Evolutionary conservation across 495 filamentous ascomycete species (phyloP).

Genomic region (Trichocladium antarcticum): DNA sequence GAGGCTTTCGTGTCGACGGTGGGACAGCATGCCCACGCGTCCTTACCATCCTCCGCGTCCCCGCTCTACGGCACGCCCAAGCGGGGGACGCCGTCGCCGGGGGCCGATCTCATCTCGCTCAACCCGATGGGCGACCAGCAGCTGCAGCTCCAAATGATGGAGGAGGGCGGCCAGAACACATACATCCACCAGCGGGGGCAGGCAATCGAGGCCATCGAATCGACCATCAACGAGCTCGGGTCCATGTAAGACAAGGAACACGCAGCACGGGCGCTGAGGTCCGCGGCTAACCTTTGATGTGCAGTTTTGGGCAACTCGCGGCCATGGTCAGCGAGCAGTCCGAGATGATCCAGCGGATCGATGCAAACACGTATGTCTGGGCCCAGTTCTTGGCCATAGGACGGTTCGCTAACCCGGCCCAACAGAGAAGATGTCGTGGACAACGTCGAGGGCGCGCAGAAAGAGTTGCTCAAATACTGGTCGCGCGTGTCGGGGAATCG

Average conservation of each 20-base stretch:
- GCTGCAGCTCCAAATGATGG: conserved; percentile 81
- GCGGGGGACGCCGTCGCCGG: conserved; percentile 43
- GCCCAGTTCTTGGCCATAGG: not conserved
- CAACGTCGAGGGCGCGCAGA: conserved; percentile 90
- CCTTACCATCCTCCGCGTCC: conserved; percentile 57
- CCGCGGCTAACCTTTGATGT: not conserved
- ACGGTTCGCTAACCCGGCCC: conserved; percentile 19
- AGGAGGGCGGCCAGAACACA: conserved; percentile 78
- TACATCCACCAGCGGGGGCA: conserved; percentile 92
- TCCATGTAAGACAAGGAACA: conserved; percentile 45
- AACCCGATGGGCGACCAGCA: conserved; percentile 83
- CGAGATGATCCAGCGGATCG: conserved; percentile 86
- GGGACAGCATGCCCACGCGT: conserved; percentile 51
- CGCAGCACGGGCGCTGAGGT: not conserved
- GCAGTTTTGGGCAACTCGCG: conserved; percentile 77
- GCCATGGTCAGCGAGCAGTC: conserved; percentile 95
- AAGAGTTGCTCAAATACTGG: conserved; percentile 96
- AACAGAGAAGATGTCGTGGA: conserved; percentile 74
- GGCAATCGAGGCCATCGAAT: conserved; percentile 93
- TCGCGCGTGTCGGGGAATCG: conserved; percentile 81
- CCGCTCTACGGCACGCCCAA: conserved; percentile 81
- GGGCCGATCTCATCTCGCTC: conserved; percentile 67
- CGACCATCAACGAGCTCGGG: conserved; percentile 86
- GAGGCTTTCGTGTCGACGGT: conserved; percentile 94
- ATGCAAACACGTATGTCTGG: conserved; percentile 62